These are phyloP conservation scores for Dictyostelium capitatum DNA, from an alignment of 78 protist genomes.

Conservation along the genomic window DNA sequence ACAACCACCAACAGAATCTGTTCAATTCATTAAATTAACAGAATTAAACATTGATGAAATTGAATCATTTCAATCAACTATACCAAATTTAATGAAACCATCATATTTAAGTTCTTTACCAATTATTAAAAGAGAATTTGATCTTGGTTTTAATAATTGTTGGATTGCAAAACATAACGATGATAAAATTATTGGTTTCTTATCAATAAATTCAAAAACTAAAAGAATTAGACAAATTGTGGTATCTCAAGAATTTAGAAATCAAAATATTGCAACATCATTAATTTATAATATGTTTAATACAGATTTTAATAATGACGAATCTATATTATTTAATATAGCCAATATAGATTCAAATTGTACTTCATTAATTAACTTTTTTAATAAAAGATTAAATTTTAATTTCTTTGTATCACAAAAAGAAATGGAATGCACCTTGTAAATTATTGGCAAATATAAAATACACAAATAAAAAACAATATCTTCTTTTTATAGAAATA, in stretches of 20 bases:
- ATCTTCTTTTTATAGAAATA: background rate
- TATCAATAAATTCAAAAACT: background rate
- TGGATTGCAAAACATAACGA: background rate
- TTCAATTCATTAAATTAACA: no score
- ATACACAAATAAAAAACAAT: background rate
- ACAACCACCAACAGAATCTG: background rate
- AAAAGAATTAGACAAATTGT: slow-evolving; percentile 20
- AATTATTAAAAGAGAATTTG: background rate
- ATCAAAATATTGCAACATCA: background rate
- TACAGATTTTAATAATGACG: background rate
- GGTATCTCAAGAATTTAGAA: background rate
- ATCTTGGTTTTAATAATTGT: background rate
- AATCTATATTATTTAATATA: background rate
- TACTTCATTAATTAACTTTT: background rate
- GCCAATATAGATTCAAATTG: background rate
- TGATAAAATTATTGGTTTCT: slow-evolving; percentile 4
- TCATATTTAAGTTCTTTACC: background rate
- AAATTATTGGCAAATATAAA: slow-evolving; percentile 27
- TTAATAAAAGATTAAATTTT: background rate
- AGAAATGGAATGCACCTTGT: slow-evolving; percentile 36
- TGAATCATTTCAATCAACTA: no score
- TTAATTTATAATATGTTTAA: background rate
- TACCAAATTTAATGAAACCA: background rate
- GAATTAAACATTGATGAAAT: no score
- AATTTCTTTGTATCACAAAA: background rate